Evolutionary conservation across 108 stramenopile genomes (phyloP), one percentile per base, ranked within the genome.

Genomic region (Stephanodiscus minutulus): DNA sequence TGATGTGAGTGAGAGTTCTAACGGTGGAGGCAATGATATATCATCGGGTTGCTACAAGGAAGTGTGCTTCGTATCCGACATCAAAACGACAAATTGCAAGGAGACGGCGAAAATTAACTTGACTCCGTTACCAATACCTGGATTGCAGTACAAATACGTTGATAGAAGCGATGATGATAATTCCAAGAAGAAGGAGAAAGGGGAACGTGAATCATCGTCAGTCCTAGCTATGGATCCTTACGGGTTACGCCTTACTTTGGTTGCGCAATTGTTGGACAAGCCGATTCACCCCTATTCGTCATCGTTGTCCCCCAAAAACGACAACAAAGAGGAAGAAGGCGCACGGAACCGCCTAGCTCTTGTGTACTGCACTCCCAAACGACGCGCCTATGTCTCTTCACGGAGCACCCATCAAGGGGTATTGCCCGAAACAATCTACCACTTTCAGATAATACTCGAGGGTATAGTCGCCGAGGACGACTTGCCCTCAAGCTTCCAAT

Each of bases 371-470:
- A 35, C 77, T 28, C 77, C 77, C 20, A 78, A 78, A 35, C 77
- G 77, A 28, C 24, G 66, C 43, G 69, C 77, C 18, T 71, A 78
- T 28, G 39, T 71, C 17, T 78, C 77, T 3, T 58, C 70, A 5
- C 77, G 77, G 10, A 58, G 57, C 8, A 78, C 69, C 36, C 65
- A 71, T 20, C 56, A 58, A 5, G 77, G 56, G 13, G 41, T 71
- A 18, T 22, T 78, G 24, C 77, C 77, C 22, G 77, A 78, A 66
- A 78, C 77, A 33, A 66, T 78, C 24, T 78, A 78, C 25, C 77
- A 78, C 39, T 78, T 78, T 29, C 77, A 78, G 64, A 55, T 78
- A 71, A 39, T 78, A 1, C 64, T 78, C 25, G 77, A 78, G 13
- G 77, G 77, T 1, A 71, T 71, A 17, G 70, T 78, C 1, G 17